These are phyloP conservation scores for Aspergillus sclerotiicarbonarius DNA, from an alignment of 495 filamentous ascomycete species.

Conservation along the genomic window DNA sequence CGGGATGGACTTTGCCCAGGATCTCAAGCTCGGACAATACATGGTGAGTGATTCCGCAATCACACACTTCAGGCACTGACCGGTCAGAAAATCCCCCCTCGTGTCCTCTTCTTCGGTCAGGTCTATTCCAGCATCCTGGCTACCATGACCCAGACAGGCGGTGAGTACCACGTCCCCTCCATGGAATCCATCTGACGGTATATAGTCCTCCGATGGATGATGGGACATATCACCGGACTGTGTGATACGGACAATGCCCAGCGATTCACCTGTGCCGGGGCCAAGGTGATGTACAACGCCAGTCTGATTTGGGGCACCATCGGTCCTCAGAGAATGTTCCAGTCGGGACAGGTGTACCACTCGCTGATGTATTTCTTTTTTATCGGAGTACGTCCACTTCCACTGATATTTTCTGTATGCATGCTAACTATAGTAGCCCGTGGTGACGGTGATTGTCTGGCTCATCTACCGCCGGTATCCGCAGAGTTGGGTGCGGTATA, in stretches of 20 bases:
- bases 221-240: slow-evolving; percentile 45
- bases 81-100: slow-evolving; percentile 48
- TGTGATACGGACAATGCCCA: slow-evolving; percentile 34
- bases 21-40: slow-evolving; percentile 54
- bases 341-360: slow-evolving; percentile 32
- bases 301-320: slow-evolving; percentile 46
- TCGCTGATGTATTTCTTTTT: slow-evolving; percentile 43
- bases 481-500: slow-evolving; percentile 33
- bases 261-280: slow-evolving; percentile 52
- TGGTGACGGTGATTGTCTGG: slow-evolving; percentile 32
- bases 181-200: background rate
- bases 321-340: slow-evolving; percentile 42
- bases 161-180: slow-evolving; percentile 3
- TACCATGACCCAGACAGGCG: slow-evolving; percentile 27
- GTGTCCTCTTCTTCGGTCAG: slow-evolving; percentile 51
- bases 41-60: slow-evolving; percentile 25
- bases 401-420: no score
- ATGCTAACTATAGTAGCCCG: slow-evolving; percentile 14
- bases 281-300: slow-evolving; percentile 50
- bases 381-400: slow-evolving; percentile 26
- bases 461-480: slow-evolving; percentile 38
- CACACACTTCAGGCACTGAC: background rate
- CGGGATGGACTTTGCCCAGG: slow-evolving; percentile 46
- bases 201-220: slow-evolving; percentile 48
- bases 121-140: slow-evolving; percentile 48